Evolutionary conservation across 805 yeast genomes (phyloP).

Genomic region (Torulaspora gathmanii): DNA sequence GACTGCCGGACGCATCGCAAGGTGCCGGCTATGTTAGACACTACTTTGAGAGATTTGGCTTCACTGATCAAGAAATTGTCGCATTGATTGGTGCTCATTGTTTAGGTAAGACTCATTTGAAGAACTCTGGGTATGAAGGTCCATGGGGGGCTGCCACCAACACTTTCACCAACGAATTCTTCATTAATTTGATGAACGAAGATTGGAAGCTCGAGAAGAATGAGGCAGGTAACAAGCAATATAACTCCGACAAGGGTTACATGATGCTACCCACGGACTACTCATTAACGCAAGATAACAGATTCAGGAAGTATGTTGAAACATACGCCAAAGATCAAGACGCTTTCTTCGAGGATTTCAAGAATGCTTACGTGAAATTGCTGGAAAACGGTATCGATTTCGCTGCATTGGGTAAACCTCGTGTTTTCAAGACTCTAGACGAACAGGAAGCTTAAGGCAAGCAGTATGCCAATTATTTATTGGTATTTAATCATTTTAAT

Average conservation of each 20-base stretch:
- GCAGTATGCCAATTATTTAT: neutral
- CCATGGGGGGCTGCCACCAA: constrained; percentile 87
- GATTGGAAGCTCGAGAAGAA: constrained; percentile 53
- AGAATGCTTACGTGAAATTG: constrained; percentile 61
- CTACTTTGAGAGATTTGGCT: constrained; percentile 61
- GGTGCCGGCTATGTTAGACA: constrained; percentile 62
- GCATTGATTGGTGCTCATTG: constrained; percentile 73
- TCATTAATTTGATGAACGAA: constrained; percentile 49
- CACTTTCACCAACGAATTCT: constrained; percentile 70
- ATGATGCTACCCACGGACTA: constrained; percentile 89
- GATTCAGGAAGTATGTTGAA: constrained; percentile 57
- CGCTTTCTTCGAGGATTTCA: constrained; percentile 58
- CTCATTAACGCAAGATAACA: constrained; percentile 59
- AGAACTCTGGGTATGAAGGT: constrained; percentile 74
- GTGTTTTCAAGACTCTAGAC: constrained; percentile 60
- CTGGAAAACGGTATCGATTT: constrained; percentile 73
- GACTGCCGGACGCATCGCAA: constrained; percentile 67
- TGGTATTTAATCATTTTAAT: constrained; percentile 18
- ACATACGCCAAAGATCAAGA: constrained; percentile 63
- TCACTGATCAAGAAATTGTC: constrained; percentile 67
- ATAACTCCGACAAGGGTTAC: constrained; percentile 56
- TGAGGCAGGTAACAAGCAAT: constrained; percentile 57
- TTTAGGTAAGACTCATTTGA: constrained; percentile 68
- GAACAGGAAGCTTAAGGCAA: constrained; percentile 46
- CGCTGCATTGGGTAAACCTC: constrained; percentile 43